Base-by-base conservation (phyloP, 2,329 filamentous ascomycete genomes). In the Hypoxylon sp. region DNA sequence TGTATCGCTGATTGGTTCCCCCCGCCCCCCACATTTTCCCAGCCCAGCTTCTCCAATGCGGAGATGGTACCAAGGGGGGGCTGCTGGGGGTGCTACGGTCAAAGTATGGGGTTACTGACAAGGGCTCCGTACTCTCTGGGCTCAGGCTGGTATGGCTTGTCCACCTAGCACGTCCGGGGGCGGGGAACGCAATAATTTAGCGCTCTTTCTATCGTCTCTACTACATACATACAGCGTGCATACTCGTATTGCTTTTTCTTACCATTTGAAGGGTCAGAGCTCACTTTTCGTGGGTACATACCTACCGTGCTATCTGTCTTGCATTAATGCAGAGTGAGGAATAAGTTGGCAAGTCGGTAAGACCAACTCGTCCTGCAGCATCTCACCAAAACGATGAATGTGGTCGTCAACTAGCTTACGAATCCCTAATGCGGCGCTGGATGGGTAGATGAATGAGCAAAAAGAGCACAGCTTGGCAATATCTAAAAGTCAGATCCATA, bases 31-130 rank as follows among this genome's bases (percentile, higher is more conserved):
- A 72, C 71, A 71, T 65, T 71, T 68, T 68, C 42, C 64, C 61
- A 65, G 61, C 52, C 52, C 38, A 46, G 65, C 61, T 78, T 78
- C 77, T 78, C 75, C 76, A 78, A 78, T 80, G 78, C 78, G 78
- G 78, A 79, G 78, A 74, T 70, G 73, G 64, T 66, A 64, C 63
- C 57, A 50, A 67, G 49, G 65, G 33, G 26, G 16, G 28, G 28
- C 28, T 40, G 8, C 36, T 40, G n/a, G 36, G 36, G 45, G 38
- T 24, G 40, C 61, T 54, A 44, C 51, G 32, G 40, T 45, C 26
- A 22, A 55, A 67, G 57, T 69, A 69, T 69, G 67, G 67, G 67
- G 67, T 67, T 64, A 32, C 33, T 55, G 54, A 64, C 61, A 61
- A 48, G 57, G 58, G 32, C 32, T 18, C 42, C 50, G 36, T 52